A percentile compares a stretch with the other conserved stretches of the same genome.
These are phyloP conservation scores for Prunus campanulata DNA, from an alignment of 306 rosid genomes.

Conservation along the genomic window DNA sequence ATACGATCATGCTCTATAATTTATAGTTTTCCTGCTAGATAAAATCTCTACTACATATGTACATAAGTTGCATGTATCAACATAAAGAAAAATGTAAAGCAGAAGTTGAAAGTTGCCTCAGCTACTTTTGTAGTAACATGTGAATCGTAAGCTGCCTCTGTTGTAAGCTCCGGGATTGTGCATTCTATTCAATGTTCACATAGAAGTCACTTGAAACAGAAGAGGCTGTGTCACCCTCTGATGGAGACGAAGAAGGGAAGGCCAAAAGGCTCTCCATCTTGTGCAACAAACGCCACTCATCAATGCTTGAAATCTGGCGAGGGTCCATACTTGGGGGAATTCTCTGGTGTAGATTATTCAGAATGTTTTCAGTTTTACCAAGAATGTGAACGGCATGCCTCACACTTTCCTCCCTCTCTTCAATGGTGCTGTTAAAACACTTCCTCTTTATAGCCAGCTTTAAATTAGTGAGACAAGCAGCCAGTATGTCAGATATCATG, in stretches of 20 bases:
- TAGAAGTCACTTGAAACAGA: slow-evolving; percentile 33
- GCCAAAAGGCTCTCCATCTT: slow-evolving; percentile 24
- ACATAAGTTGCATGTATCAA: neutral
- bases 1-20: neutral
- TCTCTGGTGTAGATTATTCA: slow-evolving; percentile 48
- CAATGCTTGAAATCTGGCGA: slow-evolving; percentile 38
- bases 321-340: slow-evolving; percentile 33
- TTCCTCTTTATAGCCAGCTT: slow-evolving; percentile 38
- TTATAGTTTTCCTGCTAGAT: neutral
- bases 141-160: neutral
- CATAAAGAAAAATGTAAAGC: neutral
- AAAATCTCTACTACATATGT: neutral
- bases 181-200: slow-evolving; percentile 32
- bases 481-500: slow-evolving; percentile 61
- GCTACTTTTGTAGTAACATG: neutral
- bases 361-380: slow-evolving; percentile 60
- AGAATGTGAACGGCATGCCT: slow-evolving; percentile 56
- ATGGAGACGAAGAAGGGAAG: slow-evolving; percentile 23
- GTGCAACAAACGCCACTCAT: slow-evolving; percentile 64
- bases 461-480: slow-evolving; percentile 73
- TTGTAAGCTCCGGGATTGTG: neutral
- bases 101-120: neutral
- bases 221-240: slow-evolving; percentile 19
- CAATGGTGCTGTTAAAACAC: slow-evolving; percentile 54
- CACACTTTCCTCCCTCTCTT: slow-evolving; percentile 66